Conservation (phyloP, 768 basidiomycete genomes). For the Russula brevipes region DNA sequence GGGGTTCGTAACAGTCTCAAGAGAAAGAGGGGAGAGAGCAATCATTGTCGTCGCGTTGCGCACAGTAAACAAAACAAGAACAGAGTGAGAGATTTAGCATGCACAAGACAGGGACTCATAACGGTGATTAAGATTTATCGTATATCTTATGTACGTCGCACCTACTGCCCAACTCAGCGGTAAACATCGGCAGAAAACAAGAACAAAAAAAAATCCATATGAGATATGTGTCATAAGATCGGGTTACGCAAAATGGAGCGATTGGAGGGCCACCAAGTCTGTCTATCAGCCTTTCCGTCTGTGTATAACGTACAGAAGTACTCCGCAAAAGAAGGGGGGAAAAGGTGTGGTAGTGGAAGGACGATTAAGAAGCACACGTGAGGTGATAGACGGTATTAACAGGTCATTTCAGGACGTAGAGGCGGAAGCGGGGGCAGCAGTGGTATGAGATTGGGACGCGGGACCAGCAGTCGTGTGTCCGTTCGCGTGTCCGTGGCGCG, state of each 20-base stretch:
- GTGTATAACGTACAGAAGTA: not conserved
- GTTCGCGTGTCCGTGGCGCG: not conserved
- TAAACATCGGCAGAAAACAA: not conserved
- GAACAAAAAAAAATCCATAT: not conserved
- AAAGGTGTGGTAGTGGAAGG: too few relatives aligned
- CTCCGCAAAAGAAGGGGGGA: not conserved
- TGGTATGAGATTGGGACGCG: not conserved
- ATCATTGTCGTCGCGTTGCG: not conserved
- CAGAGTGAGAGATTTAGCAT: not conserved
- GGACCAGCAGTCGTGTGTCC: not conserved
- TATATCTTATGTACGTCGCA: conserved; percentile 1
- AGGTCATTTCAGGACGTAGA: not conserved
- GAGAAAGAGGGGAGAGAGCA: not conserved
- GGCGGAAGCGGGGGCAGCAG: not conserved
- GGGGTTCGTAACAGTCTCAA: not conserved
- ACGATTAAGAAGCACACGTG: not conserved
- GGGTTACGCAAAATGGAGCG: not conserved
- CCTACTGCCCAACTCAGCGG: not conserved
- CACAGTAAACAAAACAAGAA: not conserved
- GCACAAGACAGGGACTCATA: not conserved
- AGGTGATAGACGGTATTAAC: too few relatives aligned
- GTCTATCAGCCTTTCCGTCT: not conserved
- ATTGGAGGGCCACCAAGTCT: not conserved
- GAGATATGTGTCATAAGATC: not conserved
- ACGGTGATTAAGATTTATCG: not conserved